Percentiles rank a stretch among this genome's conserved stretches.
These are phyloP conservation scores for Linnemannia exigua DNA, from an alignment of 192 early-diverging fungal genomes.

Conservation along the genomic window DNA sequence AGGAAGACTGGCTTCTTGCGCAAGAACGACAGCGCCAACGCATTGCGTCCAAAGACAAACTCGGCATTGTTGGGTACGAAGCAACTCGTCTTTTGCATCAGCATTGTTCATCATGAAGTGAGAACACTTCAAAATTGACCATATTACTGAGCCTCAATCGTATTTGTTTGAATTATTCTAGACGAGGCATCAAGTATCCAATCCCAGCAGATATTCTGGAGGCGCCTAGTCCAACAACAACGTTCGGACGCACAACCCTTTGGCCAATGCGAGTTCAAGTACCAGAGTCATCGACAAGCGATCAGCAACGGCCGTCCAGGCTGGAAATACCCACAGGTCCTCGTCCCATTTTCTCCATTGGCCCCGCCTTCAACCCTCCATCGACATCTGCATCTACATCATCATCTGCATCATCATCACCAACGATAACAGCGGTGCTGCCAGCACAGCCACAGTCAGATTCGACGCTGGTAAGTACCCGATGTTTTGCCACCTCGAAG, in stretches of 20 bases:
- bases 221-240: neutral
- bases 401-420: neutral
- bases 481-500: neutral
- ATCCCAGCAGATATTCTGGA: slow-evolving; percentile 2
- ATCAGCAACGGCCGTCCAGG: neutral
- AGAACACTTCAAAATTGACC: neutral
- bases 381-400: neutral
- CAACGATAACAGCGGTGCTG: neutral
- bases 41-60: slow-evolving; percentile 9
- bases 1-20: neutral
- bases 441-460: neutral
- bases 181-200: slow-evolving; percentile 23
- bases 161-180: neutral
- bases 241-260: neutral
- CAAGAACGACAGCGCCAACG: slow-evolving; percentile 9
- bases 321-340: neutral
- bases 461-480: neutral
- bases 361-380: neutral
- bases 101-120: neutral
- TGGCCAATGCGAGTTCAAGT: slow-evolving; percentile 1
- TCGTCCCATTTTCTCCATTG: neutral
- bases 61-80: slow-evolving; percentile 25
- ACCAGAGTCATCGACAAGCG: neutral
- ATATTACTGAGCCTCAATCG: neutral
- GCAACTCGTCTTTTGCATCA: neutral